Evolutionary conservation across 257 asterid species (phyloP), one percentile per base, ranked within the genome.

Genomic region (Solanum clarkiae): DNA sequence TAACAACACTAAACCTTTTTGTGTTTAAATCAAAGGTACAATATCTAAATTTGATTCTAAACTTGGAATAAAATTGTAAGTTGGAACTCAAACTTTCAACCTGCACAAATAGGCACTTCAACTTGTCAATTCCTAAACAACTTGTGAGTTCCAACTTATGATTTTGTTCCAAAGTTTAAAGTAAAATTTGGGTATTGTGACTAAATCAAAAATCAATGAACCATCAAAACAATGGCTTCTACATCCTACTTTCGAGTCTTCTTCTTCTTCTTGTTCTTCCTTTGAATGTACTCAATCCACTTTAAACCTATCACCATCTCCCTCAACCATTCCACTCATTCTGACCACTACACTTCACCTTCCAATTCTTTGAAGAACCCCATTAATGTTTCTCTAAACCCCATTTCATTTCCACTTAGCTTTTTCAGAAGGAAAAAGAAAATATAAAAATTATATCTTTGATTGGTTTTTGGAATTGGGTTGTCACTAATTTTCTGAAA

Each of bases 311-410:
- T 40, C 83, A n/a, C 83, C 82, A 66, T 71, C 36, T 72, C 44
- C 29, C 49, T 56, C 59, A 62, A 32, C 81, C 75, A 55, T 56
- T 83, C 83, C 77, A 69, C 82, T 84, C 84, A 53, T 80, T 84
- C 83, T 74, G 94, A 92, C 84, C 88, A 20, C 71, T 85, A 86
- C 92, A 66, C 83, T 22, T 87, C 85, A 89, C 90, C 95, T 88
- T 87, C 89, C 89, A 20, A 55, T 45, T 85, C 84, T 49, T 18
- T 5, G 10, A 17, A 26, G 6, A 17, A 26, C 20, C 71, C 10
- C 12, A 20, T 59, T 10, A 3, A 36, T 81, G 24, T n/a, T 15
- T 32, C 75, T 29, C 10, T 62, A 60, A 60, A n/a, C 69, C 69
- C 69, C 36, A 60, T 60, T 60, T 10, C 36, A 22, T 36, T 22